Conservation (phyloP, 176 grass and related monocot genomes). For the Bothriochloa decipiens region DNA sequence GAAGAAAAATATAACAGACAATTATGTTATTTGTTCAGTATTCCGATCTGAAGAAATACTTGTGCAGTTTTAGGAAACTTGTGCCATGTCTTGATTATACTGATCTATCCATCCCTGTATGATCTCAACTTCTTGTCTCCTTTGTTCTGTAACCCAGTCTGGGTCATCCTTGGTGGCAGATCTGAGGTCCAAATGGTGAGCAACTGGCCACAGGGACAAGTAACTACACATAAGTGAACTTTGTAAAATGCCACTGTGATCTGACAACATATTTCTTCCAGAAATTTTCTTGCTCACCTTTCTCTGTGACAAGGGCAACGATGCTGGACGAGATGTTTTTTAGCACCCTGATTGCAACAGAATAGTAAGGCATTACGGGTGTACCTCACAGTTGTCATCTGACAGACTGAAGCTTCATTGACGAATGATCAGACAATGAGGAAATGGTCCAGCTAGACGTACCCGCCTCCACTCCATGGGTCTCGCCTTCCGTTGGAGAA, state of each 20-base stretch:
- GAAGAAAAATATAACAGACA: too few relatives aligned
- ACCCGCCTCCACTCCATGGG: constrained; percentile 95
- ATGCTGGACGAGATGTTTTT: constrained; percentile 94
- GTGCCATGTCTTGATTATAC: constrained; percentile 61
- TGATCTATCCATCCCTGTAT: constrained; percentile 79
- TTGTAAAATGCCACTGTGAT: constrained; percentile 18
- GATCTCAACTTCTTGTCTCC: constrained; percentile 73
- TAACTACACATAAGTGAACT: background rate
- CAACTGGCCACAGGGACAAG: constrained; percentile 50
- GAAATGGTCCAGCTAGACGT: constrained; percentile 10
- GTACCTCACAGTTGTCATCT: background rate
- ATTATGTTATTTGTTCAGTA: too few relatives aligned
- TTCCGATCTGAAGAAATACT: too few relatives aligned
- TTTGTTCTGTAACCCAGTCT: constrained; percentile 75
- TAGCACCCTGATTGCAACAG: constrained; percentile 66
- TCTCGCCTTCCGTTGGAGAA: constrained; percentile 96
- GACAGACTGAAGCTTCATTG: constrained; percentile 6
- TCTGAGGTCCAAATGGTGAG: constrained; percentile 86
- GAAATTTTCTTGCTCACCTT: constrained; percentile 55
- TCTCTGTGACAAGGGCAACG: constrained; percentile 75
- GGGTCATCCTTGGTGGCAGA: constrained; percentile 78
- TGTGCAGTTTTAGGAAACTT: constrained; percentile 4
- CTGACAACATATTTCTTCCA: background rate
- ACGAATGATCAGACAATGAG: constrained; percentile 18
- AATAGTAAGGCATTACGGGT: background rate